Base-by-base conservation (phyloP, 257 asterid genomes). In the Schizonepeta tenuifolia region DNA sequence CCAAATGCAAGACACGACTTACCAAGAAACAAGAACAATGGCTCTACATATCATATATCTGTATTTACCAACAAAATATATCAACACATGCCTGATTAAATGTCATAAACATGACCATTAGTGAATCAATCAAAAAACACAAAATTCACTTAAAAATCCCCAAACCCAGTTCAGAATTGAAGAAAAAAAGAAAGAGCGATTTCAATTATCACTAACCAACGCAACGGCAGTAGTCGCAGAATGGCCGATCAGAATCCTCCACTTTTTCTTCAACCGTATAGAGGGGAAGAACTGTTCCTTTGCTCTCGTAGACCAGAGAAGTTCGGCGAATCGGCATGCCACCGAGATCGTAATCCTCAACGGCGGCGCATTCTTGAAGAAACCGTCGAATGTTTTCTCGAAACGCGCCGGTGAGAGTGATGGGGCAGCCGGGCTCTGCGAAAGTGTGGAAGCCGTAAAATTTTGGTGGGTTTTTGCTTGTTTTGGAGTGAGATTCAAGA, bases 181-280 rank as follows among this genome's bases (percentile, higher is more conserved):
- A 43, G 62, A 67, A 73, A 58, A 14, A 51, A 62, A 17, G 43
- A 64, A 66, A 61, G 49, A 13, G 67, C 74, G 6, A 14, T n/a
- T 15, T 47, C 9, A 31, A 36, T 41, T 33, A 28, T 7, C 7
- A 46, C 81, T 55, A 44, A 93, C 98, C 98, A 5, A 90, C 86
- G 62, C 87, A 86, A 21, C 94, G 83, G 76, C 97, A 93, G 81
- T 85, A 82, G 71, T 89, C 89, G 76, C 97, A 93, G 73, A 85
- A 86, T 56, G 89, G 95, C 1, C 65, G 74, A 21, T 75, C 79
- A 11, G 96, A 86, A 26, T 22, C 66, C 70, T 62, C 70, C 7
- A 91, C 96, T 11, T 82, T 74, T 72, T 93, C 97, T 80, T 93
- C 96, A 65, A 91, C 78, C 5, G 97, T 85, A 84, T 82, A 93